Evolutionary conservation across 352 stramenopile species (phyloP).

Genomic region (Globisporangium heterothallicum): DNA sequence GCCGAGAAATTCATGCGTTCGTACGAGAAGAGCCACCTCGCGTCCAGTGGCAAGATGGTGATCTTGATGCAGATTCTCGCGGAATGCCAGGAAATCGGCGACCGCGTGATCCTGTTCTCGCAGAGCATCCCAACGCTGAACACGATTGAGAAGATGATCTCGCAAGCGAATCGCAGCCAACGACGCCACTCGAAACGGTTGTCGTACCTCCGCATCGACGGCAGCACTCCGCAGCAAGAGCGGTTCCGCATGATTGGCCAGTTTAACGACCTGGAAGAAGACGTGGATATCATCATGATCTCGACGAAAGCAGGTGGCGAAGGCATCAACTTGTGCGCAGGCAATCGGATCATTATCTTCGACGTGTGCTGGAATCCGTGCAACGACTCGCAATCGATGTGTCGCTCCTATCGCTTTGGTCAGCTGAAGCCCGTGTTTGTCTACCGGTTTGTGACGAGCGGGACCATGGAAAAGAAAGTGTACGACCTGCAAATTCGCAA

Average conservation of each 20-base stretch:
- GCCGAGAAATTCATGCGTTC: constrained; percentile 50
- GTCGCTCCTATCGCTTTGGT: constrained; percentile 89
- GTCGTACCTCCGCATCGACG: constrained; percentile 75
- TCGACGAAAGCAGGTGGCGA: constrained; percentile 84
- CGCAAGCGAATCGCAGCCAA: constrained; percentile 48
- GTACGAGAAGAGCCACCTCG: constrained; percentile 47
- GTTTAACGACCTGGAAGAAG: constrained; percentile 82
- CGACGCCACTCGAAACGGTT: constrained; percentile 42
- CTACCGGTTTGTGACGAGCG: constrained; percentile 88
- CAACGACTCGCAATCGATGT: constrained; percentile 91
- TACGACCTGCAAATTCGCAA: constrained; percentile 90
- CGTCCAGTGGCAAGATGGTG: constrained; percentile 85
- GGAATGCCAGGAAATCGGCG: constrained; percentile 58
- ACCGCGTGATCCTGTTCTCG: constrained; percentile 88
- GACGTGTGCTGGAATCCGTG: constrained; percentile 91
- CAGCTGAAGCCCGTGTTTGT: constrained; percentile 91
- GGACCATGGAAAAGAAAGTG: constrained; percentile 93
- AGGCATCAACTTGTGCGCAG: constrained; percentile 85
- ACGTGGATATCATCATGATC: constrained; percentile 83
- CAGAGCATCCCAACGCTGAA: constrained; percentile 87
- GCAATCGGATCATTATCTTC: constrained; percentile 89
- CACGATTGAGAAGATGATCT: constrained; percentile 68
- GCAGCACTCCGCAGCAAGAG: constrained; percentile 71
- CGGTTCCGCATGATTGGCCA: constrained; percentile 72
- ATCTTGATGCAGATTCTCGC: constrained; percentile 77